Base-by-base conservation (phyloP, 2,329 filamentous ascomycete species). In the Cercospora janseana region DNA sequence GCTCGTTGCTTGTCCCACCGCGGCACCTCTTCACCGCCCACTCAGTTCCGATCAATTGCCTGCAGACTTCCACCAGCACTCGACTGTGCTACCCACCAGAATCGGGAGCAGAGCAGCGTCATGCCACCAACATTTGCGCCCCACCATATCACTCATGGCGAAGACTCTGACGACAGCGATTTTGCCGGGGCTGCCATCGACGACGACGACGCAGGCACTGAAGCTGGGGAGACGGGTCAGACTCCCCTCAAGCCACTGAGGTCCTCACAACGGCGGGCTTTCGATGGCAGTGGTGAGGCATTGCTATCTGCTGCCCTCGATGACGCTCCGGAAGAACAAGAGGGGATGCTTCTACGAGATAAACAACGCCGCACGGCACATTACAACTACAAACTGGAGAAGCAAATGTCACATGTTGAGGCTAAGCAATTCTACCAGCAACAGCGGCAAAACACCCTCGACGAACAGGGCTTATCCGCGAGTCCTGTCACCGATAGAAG, bases 391-490 rank as follows among this genome's bases (percentile, higher is more conserved):
- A 86, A 92, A 45, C 87, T 88, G 46, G 93, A 98, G 71, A 94
- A 93, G 63, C 88, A 92, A 65, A 87, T 95, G 83, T 94, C 86
- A 64, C 90, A 95, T 69, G 85, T 88, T 20, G 93, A 98, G 68
- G 88, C 92, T 52, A 97, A 95, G 70, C 79, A 96, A 56, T 95
- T 97, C 73, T 98, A 95, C 69, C 92, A 96, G 72, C 80, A 88
- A 59, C 90, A 88, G 70, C 87, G 90, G 69, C 75, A 84, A 51
- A 86, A 85, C 55, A 76, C 72, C 31, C 64, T 75, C 56, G 64
- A 65, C 64, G 71, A 61, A 16, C 42, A 54, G 50, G 48, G 20
- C 21, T 12, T 45, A 54, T 70, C 64, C 65, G 67, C 57, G 63
- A 71, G 56, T 45, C 59, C 63, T 2, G 32, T 52, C 7, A 42